Evolutionary conservation across 2,329 filamentous ascomycete genomes (phyloP).

Genomic region (Elsinoe perseae): DNA sequence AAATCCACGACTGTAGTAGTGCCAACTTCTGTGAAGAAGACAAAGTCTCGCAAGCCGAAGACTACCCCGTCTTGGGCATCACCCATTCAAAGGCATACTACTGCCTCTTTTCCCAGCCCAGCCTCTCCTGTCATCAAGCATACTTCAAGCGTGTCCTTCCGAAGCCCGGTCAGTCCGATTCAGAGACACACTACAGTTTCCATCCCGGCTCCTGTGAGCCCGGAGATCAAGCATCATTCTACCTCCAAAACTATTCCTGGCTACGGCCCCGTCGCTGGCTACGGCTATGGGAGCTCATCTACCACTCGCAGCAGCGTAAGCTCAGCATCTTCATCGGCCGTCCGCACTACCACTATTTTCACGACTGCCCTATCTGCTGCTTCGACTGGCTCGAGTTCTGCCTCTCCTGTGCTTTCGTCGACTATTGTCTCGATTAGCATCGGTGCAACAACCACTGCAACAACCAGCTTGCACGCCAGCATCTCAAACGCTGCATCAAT

Average conservation of each 20-base stretch:
- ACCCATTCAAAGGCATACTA: not conserved
- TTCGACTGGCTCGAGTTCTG: no score
- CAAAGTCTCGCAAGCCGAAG: constrained; percentile 1
- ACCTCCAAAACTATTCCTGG: not conserved
- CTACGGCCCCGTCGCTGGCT: not conserved
- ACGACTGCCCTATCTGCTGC: not conserved
- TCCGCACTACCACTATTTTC: not conserved
- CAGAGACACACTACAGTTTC: not conserved
- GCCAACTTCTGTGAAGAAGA: not conserved
- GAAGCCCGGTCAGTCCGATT: not conserved
- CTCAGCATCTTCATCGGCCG: not conserved
- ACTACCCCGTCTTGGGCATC: constrained; percentile 1
- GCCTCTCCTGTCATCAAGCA: not conserved
- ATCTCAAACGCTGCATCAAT: no score
- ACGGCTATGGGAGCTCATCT: not conserved
- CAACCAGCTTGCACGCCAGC: no score
- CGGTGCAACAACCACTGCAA: no score
- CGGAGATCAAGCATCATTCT: not conserved
- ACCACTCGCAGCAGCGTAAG: not conserved
- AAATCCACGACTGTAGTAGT: not conserved
- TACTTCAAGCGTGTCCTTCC: not conserved
- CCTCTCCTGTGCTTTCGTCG: no score
- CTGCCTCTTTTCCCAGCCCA: not conserved
- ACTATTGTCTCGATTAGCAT: no score
- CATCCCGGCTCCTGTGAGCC: not conserved